Conservation (phyloP, 768 basidiomycete species). For the Paxillus ammoniavirescens region DNA sequence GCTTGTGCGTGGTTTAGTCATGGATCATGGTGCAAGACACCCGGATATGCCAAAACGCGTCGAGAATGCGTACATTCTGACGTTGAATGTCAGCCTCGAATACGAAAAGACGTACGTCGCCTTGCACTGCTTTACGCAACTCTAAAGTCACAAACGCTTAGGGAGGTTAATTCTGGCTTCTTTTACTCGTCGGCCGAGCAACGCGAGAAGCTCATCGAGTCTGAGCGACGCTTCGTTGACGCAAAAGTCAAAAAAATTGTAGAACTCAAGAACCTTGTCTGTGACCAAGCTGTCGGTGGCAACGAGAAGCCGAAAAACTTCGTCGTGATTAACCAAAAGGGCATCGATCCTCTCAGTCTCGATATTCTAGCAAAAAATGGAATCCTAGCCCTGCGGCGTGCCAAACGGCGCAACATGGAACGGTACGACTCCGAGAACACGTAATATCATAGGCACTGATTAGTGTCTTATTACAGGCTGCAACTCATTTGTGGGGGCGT, state of each 20-base stretch:
- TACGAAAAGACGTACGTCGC: constrained; percentile 96
- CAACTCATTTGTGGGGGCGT: constrained; percentile 93
- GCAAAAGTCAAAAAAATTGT: constrained; percentile 94
- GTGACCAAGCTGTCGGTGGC: constrained; percentile 85
- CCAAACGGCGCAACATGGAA: constrained; percentile 99
- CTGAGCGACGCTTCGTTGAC: constrained; percentile 92
- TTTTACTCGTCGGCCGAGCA: constrained; percentile 99
- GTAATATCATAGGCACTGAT: constrained; percentile 30
- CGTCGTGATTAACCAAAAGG: constrained; percentile 98
- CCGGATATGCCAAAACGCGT: constrained; percentile 99
- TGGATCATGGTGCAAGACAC: constrained; percentile 97
- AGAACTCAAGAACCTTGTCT: constrained; percentile 93
- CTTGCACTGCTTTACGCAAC: constrained; percentile 14
- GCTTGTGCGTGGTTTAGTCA: constrained; percentile 89
- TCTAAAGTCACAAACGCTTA: constrained; percentile 34
- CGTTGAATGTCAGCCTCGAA: constrained; percentile 95
- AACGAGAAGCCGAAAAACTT: constrained; percentile 84
- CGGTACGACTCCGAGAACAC: constrained; percentile 48
- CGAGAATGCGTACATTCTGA: constrained; percentile 93
- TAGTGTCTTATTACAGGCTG: constrained; percentile 47
- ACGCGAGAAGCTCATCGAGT: constrained; percentile 97
- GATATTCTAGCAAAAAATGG: constrained; percentile 97
- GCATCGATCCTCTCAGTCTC: constrained; percentile 95
- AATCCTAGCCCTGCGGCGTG: constrained; percentile 89
- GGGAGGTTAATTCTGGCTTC: constrained; percentile 99